These are phyloP conservation scores for Pichia kluyveri DNA, from an alignment of 805 yeast species.

Conservation along the genomic window DNA sequence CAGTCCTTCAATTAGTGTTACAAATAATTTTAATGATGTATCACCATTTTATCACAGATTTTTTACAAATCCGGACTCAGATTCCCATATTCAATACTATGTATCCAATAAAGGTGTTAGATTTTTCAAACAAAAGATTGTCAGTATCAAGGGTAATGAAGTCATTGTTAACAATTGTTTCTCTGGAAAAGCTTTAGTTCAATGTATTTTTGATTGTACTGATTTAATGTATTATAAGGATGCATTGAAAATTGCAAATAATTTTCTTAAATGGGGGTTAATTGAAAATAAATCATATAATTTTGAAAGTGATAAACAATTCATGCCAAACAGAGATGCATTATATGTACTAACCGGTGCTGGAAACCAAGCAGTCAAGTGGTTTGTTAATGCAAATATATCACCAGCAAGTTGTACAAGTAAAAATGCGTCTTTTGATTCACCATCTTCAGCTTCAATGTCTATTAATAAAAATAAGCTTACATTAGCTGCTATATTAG, in stretches of 20 bases:
- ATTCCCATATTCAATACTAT: conserved; percentile 72
- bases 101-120: conserved; percentile 59
- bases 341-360: conserved; percentile 16
- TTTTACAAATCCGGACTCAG: conserved; percentile 85
- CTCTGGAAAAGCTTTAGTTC: conserved; percentile 70
- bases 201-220: conserved; percentile 89
- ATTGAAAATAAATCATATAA: conserved; percentile 27
- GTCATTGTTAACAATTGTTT: conserved; percentile 40
- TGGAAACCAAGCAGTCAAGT: conserved; percentile 17
- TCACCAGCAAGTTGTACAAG: background rate
- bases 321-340: conserved; percentile 13
- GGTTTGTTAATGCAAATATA: conserved; percentile 9
- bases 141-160: conserved; percentile 11
- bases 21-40: background rate
- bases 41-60: conserved; percentile 70
- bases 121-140: conserved; percentile 33
- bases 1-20: background rate
- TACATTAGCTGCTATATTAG: conserved; percentile 35
- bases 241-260: conserved; percentile 42
- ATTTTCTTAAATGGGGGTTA: conserved; percentile 39
- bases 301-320: conserved; percentile 21
- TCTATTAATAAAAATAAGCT: background rate
- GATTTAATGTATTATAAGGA: conserved; percentile 48
- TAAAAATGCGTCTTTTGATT: background rate
- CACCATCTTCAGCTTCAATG: background rate